Evolutionary conservation across 2,329 filamentous ascomycete species (phyloP).

Genomic region (Aspergillus nomiae): DNA sequence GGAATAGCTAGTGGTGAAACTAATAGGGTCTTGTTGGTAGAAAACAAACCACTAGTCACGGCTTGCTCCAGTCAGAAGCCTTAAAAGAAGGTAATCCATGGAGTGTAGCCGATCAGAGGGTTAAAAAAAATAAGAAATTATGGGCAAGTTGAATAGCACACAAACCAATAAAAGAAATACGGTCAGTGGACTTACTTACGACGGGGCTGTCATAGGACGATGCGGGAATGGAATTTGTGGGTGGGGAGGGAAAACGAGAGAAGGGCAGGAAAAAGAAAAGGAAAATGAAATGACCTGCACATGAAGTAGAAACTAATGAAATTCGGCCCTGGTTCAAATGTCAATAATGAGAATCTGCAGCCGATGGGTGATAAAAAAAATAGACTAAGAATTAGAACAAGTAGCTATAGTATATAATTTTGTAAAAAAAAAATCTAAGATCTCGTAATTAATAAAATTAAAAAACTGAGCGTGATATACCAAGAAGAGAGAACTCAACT

Average conservation of each 20-base stretch:
- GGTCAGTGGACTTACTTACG: slow-evolving; percentile 1
- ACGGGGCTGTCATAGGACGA: not conserved
- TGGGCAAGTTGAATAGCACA: not conserved
- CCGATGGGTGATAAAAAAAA: no score
- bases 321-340: not conserved
- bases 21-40: slow-evolving; percentile 1
- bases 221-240: not conserved
- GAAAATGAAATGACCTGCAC: not conserved
- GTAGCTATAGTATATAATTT: not conserved
- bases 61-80: not conserved
- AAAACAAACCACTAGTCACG: not conserved
- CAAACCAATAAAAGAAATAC: slow-evolving; percentile 6
- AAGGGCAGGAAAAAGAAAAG: not conserved
- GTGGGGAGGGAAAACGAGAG: not conserved
- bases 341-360: not conserved
- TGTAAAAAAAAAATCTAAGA: not conserved
- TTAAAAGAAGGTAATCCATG: not conserved
- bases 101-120: not conserved
- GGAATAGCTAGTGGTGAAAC: slow-evolving; percentile 1
- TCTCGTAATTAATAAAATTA: not conserved
- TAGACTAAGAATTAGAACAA: not conserved
- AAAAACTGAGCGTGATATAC: not conserved
- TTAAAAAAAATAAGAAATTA: not conserved
- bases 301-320: slow-evolving; percentile 3
- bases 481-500: not conserved